phyloP scores from a whole-genome alignment of 768 basidiomycete species.

The Gymnopilus dilepis region DNA sequence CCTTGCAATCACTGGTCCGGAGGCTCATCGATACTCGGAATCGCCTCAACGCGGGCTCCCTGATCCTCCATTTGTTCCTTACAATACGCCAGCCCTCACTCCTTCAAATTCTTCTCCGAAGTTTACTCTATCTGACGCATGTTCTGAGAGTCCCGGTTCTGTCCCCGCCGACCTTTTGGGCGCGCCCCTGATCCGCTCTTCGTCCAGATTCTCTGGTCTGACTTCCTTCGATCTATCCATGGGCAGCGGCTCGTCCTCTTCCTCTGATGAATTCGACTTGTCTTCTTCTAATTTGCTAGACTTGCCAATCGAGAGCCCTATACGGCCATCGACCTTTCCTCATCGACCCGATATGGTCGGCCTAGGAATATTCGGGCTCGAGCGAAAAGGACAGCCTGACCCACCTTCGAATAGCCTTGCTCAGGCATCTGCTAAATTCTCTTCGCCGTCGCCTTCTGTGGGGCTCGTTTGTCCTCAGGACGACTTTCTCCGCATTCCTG shows the following conservation, averaged over 20 bases:
- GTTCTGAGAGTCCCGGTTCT: neutral
- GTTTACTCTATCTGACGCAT: neutral
- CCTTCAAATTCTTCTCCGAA: slow-evolving; percentile 16
- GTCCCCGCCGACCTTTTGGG: neutral
- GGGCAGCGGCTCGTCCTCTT: slow-evolving; percentile 22
- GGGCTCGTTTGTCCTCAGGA: neutral
- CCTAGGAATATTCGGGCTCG: slow-evolving; percentile 24
- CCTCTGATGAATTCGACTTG: slow-evolving; percentile 10
- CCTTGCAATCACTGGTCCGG: neutral
- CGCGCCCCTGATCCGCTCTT: neutral
- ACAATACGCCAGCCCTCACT: slow-evolving; percentile 17
- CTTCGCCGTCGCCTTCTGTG: neutral
- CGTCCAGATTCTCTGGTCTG: slow-evolving; percentile 1
- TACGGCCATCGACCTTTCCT: neutral
- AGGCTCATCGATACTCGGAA: neutral
- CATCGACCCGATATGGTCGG: neutral
- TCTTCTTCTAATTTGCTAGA: slow-evolving; percentile 5
- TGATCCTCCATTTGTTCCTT: slow-evolving; percentile 15
- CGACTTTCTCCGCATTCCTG: neutral
- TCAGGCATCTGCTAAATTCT: too few species aligned
- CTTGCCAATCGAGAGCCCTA: neutral
- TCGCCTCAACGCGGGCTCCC: neutral
- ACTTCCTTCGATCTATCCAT: slow-evolving; percentile 23
- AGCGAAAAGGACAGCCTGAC: neutral
- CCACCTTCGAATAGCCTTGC: too few species aligned